A percentile compares a stretch with the other conserved stretches of the same genome.
Conservation (phyloP, 148 eudicot genomes). For the Chenopodium quinoa region DNA sequence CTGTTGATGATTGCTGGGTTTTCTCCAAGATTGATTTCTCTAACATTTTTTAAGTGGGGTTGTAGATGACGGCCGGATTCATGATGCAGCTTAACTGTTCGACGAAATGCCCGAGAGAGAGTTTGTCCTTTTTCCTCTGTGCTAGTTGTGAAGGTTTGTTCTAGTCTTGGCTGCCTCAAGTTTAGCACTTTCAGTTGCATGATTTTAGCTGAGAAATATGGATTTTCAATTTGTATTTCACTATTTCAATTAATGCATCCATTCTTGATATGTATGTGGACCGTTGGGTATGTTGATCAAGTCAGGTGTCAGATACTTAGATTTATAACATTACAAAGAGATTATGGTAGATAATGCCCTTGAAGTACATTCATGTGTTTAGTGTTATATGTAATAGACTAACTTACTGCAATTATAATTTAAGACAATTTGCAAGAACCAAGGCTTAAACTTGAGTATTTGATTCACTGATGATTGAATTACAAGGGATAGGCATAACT, state of each 20-base stretch:
- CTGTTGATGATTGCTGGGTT: conserved; percentile 27
- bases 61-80: conserved; percentile 12
- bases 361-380: too few species aligned
- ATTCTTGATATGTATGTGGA: conserved; percentile 40
- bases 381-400: too few species aligned
- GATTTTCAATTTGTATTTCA: conserved; percentile 22
- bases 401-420: too few species aligned
- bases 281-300: conserved; percentile 28
- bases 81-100: conserved; percentile 36
- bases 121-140: conserved; percentile 28
- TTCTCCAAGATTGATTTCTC: conserved; percentile 26
- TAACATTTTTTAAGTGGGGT: conserved; percentile 36
- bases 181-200: conserved; percentile 37
- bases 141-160: conserved; percentile 40
- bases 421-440: too few species aligned
- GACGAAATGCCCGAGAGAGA: conserved; percentile 42
- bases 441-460: too few species aligned
- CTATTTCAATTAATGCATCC: conserved; percentile 27
- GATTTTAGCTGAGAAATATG: conserved; percentile 29
- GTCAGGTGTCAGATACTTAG: conserved; percentile 17
- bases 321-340: too few species aligned
- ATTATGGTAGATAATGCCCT: too few species aligned
- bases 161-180: conserved; percentile 26
- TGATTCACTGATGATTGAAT: too few species aligned
- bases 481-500: too few species aligned